phyloP scores from a whole-genome alignment of 257 asterid species.

The Jasminum sambac region DNA sequence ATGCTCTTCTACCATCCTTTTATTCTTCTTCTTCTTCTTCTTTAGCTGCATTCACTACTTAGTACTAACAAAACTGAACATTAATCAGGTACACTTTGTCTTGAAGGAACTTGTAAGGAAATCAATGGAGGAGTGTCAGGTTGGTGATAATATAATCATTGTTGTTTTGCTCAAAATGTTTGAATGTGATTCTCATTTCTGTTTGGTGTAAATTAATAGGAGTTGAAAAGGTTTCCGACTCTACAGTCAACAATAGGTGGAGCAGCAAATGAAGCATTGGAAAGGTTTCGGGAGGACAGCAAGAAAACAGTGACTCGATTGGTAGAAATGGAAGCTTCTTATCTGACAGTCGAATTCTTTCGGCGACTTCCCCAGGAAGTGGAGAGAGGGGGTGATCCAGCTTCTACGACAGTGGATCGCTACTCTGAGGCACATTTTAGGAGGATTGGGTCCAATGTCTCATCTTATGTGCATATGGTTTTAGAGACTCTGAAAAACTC shows the following conservation, averaged over 20 bases:
- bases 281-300: constrained; percentile 78
- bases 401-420: constrained; percentile 58
- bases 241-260: constrained; percentile 78
- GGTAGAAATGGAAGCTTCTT: constrained; percentile 89
- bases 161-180: not conserved
- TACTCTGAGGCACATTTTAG: constrained; percentile 78
- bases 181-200: constrained; percentile 6
- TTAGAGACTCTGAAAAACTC: constrained; percentile 68
- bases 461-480: constrained; percentile 73
- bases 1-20: not conserved
- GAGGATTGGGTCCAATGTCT: constrained; percentile 84
- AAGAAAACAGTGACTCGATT: constrained; percentile 72
- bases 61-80: constrained; percentile 21
- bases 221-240: constrained; percentile 80
- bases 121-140: constrained; percentile 90
- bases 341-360: constrained; percentile 87
- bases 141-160: constrained; percentile 28
- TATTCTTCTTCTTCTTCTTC: too few species aligned
- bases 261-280: constrained; percentile 77
- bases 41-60: constrained; percentile 12
- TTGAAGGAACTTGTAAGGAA: constrained; percentile 90
- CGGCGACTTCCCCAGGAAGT: constrained; percentile 87
- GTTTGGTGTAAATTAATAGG: constrained; percentile 49
- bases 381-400: constrained; percentile 39
- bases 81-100: constrained; percentile 75